phyloP scores from a whole-genome alignment of 2,329 filamentous ascomycete species.

The Fusarium miscanthi region DNA sequence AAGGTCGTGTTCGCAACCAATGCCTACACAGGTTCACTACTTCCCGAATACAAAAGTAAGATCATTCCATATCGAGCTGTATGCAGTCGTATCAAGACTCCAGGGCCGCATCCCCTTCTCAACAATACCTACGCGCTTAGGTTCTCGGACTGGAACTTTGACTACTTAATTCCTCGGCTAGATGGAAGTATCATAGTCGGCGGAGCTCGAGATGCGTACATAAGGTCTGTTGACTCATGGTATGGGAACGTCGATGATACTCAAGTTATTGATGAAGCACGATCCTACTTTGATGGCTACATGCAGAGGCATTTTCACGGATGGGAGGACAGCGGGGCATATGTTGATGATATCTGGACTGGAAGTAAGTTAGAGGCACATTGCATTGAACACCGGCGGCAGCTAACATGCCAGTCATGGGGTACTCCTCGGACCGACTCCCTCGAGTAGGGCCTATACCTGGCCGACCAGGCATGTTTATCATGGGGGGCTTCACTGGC shows the following conservation, averaged over 20 bases:
- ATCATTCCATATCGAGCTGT: neutral
- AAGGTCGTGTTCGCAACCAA: neutral
- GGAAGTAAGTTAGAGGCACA: neutral
- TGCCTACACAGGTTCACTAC: neutral
- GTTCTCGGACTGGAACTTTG: neutral
- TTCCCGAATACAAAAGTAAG: neutral
- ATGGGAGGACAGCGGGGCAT: neutral
- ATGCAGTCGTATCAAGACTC: neutral
- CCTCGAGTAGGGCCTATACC: neutral
- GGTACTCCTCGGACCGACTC: neutral
- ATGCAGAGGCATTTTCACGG: neutral
- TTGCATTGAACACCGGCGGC: too few species aligned
- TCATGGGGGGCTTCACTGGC: neutral
- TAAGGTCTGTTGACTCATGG: neutral
- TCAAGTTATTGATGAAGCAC: fast-evolving
- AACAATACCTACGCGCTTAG: neutral
- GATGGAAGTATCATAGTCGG: neutral
- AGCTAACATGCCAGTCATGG: neutral
- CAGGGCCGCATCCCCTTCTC: fast-evolving
- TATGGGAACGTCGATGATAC: neutral
- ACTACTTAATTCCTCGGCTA: neutral
- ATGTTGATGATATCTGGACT: neutral
- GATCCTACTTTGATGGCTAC: neutral
- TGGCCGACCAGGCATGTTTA: neutral
- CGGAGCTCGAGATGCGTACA: neutral